Evolutionary conservation across 768 basidiomycete species (phyloP).

Genomic region (Rhizopogon roseolus): DNA sequence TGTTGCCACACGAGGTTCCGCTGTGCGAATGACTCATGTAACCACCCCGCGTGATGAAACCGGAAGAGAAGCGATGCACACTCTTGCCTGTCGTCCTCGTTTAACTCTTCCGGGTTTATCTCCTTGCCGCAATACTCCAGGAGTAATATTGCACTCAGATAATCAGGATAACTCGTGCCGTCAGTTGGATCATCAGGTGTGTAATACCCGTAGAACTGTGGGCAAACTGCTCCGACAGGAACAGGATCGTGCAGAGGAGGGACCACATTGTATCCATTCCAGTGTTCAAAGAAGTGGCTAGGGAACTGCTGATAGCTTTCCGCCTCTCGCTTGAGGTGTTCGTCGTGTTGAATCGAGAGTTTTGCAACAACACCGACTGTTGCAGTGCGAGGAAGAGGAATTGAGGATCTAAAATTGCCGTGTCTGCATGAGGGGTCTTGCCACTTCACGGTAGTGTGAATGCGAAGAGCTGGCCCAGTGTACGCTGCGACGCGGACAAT

Average conservation of each 20-base stretch:
- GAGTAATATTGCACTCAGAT: slow-evolving; percentile 38
- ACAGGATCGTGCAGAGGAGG: slow-evolving; percentile 34
- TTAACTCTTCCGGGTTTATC: slow-evolving; percentile 23
- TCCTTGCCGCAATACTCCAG: slow-evolving; percentile 43
- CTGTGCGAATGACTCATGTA: slow-evolving; percentile 36
- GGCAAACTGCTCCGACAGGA: slow-evolving; percentile 47
- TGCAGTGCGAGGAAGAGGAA: slow-evolving; percentile 22
- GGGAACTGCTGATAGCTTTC: slow-evolving; percentile 22
- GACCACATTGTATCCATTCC: slow-evolving; percentile 20
- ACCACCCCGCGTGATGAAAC: slow-evolving; percentile 33
- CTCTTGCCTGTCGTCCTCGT: slow-evolving; percentile 34
- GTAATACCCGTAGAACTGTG: slow-evolving; percentile 66
- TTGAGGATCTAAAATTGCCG: neutral
- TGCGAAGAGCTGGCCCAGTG: slow-evolving; percentile 4
- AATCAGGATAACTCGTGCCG: slow-evolving; percentile 2
- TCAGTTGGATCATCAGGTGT: slow-evolving; percentile 20
- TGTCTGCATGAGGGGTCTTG: slow-evolving; percentile 11
- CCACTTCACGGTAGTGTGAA: slow-evolving; percentile 12
- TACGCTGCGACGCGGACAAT: neutral
- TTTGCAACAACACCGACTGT: slow-evolving; percentile 41
- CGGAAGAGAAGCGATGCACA: slow-evolving; percentile 35
- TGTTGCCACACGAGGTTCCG: slow-evolving; percentile 42
- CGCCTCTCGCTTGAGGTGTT: slow-evolving; percentile 30
- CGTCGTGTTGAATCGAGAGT: slow-evolving; percentile 32
- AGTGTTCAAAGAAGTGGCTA: slow-evolving; percentile 27